phyloP scores from a whole-genome alignment of 148 eudicot species.

The Vaccinium myrtillus region DNA sequence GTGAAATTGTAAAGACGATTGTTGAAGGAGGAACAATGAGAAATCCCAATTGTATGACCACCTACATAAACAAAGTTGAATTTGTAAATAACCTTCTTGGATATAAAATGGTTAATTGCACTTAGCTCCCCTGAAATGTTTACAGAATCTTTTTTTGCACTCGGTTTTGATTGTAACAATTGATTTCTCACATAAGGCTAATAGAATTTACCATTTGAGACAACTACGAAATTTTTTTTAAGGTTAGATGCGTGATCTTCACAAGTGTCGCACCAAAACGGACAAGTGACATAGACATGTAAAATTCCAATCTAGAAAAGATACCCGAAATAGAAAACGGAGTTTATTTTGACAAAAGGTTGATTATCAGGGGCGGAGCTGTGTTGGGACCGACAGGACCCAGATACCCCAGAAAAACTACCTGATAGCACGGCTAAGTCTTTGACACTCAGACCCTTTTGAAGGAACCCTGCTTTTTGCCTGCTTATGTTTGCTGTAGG shows the following conservation, averaged over 20 bases:
- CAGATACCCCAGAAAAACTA: not conserved
- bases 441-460: constrained; percentile 40
- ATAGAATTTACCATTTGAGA: not conserved
- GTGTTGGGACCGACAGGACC: not conserved
- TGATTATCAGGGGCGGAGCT: not conserved
- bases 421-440: constrained; percentile 66
- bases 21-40: constrained; percentile 20
- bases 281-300: not conserved
- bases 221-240: no score
- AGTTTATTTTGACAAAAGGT: not conserved
- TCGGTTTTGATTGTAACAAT: not conserved
- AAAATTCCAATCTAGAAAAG: not conserved
- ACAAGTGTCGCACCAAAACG: not conserved
- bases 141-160: not conserved
- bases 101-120: not conserved
- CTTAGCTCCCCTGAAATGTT: not conserved
- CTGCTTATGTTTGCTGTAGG: constrained; percentile 27
- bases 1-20: constrained; percentile 12
- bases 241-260: not conserved
- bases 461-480: constrained; percentile 13
- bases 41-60: constrained; percentile 19
- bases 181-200: not conserved
- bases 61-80: not conserved
- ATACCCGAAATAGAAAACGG: not conserved
- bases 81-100: not conserved